phyloP scores from a whole-genome alignment of 2,329 filamentous ascomycete genomes.

The Colletotrichum kahawae region DNA sequence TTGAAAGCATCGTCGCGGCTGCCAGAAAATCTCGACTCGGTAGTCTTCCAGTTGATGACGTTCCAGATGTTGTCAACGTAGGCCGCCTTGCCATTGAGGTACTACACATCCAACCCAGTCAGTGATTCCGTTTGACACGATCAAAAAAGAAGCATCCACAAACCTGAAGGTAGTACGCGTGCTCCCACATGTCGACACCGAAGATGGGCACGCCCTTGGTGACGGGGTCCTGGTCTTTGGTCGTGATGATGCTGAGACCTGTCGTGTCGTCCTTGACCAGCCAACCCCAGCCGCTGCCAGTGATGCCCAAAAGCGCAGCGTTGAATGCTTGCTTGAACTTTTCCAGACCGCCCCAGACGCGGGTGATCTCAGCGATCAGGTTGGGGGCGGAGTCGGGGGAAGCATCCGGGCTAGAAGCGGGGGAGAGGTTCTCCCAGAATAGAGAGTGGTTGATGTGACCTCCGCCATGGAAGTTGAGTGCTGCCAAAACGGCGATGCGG shows the following conservation, averaged over 20 bases:
- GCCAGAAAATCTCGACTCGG: slow-evolving; percentile 65
- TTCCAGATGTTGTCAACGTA: slow-evolving; percentile 82
- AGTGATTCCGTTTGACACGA: neutral
- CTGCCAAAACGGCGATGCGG: slow-evolving; percentile 71
- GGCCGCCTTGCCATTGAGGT: slow-evolving; percentile 75
- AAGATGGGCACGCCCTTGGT: slow-evolving; percentile 70
- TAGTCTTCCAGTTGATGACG: slow-evolving; percentile 78
- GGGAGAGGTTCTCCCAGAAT: slow-evolving; percentile 86
- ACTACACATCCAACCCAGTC: slow-evolving; percentile 53
- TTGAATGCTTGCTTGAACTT: slow-evolving; percentile 71
- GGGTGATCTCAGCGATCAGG: slow-evolving; percentile 65
- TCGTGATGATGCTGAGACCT: slow-evolving; percentile 74
- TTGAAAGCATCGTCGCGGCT: slow-evolving; percentile 51
- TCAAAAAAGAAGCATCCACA: slow-evolving; percentile 22
- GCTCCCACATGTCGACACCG: slow-evolving; percentile 92
- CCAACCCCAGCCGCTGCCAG: slow-evolving; percentile 91
- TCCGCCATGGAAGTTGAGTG: slow-evolving; percentile 87
- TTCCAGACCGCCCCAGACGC: slow-evolving; percentile 72
- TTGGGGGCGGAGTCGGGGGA: slow-evolving; percentile 59
- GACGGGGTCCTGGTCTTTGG: slow-evolving; percentile 86
- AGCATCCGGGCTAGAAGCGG: slow-evolving; percentile 62
- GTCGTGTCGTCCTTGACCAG: slow-evolving; percentile 68
- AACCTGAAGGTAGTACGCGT: slow-evolving; percentile 87
- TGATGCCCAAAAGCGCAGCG: slow-evolving; percentile 70
- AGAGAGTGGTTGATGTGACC: slow-evolving; percentile 93